These are phyloP conservation scores for Monosiga brevicollis DNA, from an alignment of 78 protist genomes.

Conservation along the genomic window DNA sequence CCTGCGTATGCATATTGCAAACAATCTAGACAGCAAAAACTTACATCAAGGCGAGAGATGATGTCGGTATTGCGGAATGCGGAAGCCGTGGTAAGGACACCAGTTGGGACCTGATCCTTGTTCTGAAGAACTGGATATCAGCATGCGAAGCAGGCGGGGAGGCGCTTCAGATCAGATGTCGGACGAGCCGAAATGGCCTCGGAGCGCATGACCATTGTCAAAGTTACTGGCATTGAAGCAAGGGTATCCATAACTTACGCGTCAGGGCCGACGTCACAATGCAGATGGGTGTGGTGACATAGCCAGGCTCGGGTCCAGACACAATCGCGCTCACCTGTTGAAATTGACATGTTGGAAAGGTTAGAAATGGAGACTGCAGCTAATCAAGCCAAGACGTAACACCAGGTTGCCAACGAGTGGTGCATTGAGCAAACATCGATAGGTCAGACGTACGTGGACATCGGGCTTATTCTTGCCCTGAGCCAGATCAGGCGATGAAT, in stretches of 20 bases:
- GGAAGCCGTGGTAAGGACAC: background rate
- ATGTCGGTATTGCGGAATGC: background rate
- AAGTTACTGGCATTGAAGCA: background rate
- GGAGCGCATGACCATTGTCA: background rate
- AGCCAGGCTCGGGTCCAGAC: background rate
- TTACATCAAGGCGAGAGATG: background rate
- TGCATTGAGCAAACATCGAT: background rate
- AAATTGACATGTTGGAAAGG: background rate
- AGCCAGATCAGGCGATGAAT: background rate
- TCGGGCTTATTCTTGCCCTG: background rate
- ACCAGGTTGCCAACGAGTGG: background rate
- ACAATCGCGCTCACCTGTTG: background rate
- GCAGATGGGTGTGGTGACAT: background rate
- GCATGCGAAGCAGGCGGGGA: background rate
- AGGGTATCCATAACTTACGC: background rate
- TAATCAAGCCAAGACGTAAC: background rate
- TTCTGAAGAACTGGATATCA: background rate
- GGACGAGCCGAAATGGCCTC: background rate
- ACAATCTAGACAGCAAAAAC: no score
- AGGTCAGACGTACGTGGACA: background rate
- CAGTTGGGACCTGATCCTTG: background rate
- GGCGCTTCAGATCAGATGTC: background rate
- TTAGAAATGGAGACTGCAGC: background rate
- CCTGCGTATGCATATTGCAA: no score
- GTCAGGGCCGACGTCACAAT: background rate